Evolutionary conservation across 345 rosid species (phyloP), one percentile per base, ranked within the genome.

Genomic region (Barbarea vulgaris): DNA sequence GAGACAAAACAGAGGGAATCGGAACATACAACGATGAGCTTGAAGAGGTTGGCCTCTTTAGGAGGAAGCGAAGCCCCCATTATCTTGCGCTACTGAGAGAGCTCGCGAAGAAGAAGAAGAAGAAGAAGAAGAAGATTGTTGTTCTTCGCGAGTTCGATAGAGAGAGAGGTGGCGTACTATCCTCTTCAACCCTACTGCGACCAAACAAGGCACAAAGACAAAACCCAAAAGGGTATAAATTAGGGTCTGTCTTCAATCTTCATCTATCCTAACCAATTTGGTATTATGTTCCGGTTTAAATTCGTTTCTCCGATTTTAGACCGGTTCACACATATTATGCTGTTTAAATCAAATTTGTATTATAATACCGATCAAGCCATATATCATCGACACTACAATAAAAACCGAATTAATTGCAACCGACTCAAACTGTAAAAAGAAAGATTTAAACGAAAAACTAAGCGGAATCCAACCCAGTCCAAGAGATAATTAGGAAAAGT

Each of bases 31-130:
- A 93, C 98, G 86, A 96, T 96, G 91, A 89, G 91, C 84, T 96
- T 96, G 91, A 96, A 96, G 84, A 89, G 99, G 82, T 90, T 96
- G 72, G 99, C 99, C 85, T 96, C 99, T 83, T 96, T 96, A 59
- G 94, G 86, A 83, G 99, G 99, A 86, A 96, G 86, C 42, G 99
- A 87, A 74, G 97, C 91, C 51, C 98, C 99, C 99, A 93, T 93
- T 85, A 42, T 70, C 46, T 1, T 42, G 36, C 4, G 67, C 47
- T n/a, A 57, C 60, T 37, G 62, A 19, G 62, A 61, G 55, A 79
- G 75, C 67, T 77, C 74, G 79, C 33, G 67, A 77, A 48, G 63
- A 59, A 12, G 53, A 39, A 1, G 60, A 67, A 12, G 56, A 19
- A 19, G 59, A 58, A 46, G 81, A 59, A 28, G 42, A 52, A 14